A percentile compares a stretch with the other conserved stretches of the same genome.
phyloP scores from a whole-genome alignment of 768 basidiomycete genomes.

The Russula compacta region DNA sequence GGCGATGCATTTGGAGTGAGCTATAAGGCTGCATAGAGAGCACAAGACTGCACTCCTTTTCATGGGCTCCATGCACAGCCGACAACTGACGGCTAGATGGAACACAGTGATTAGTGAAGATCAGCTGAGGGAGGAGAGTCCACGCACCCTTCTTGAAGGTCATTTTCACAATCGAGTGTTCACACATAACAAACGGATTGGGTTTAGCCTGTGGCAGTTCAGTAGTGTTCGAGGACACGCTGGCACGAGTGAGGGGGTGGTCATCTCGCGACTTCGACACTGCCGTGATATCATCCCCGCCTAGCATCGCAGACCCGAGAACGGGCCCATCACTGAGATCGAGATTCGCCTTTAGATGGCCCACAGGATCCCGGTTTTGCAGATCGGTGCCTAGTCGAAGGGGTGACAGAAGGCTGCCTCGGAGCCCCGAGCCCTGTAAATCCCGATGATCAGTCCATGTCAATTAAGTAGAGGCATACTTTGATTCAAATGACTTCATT shows the following conservation, averaged over 20 bases:
- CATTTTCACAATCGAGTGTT: conserved; percentile 85
- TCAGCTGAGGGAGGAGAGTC: conserved; percentile 31
- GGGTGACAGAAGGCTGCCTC: conserved; percentile 93
- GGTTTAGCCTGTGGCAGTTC: conserved; percentile 15
- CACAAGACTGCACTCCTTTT: conserved; percentile 87
- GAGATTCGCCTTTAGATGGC: conserved; percentile 37
- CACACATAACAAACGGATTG: conserved; percentile 46
- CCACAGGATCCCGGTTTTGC: conserved; percentile 60
- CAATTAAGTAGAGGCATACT: not conserved
- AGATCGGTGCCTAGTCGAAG: conserved; percentile 84
- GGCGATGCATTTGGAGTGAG: conserved; percentile 66
- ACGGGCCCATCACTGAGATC: conserved; percentile 21
- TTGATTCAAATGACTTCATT: conserved; percentile 10
- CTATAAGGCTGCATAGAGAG: conserved; percentile 81
- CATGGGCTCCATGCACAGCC: conserved; percentile 69
- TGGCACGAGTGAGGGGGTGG: too few relatives aligned
- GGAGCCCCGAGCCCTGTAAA: conserved; percentile 66
- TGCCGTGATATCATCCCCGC: too few relatives aligned
- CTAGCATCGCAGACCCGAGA: conserved; percentile 9
- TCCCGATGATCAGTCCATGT: not conserved
- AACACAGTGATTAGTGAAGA: too few relatives aligned
- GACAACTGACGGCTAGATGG: conserved; percentile 54
- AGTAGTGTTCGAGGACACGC: too few relatives aligned
- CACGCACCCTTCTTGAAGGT: conserved; percentile 84
- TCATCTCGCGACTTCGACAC: too few relatives aligned